Evolutionary conservation across 257 asterid species (phyloP), one percentile per base, ranked within the genome.

Genomic region (Solanum appendiculatum): DNA sequence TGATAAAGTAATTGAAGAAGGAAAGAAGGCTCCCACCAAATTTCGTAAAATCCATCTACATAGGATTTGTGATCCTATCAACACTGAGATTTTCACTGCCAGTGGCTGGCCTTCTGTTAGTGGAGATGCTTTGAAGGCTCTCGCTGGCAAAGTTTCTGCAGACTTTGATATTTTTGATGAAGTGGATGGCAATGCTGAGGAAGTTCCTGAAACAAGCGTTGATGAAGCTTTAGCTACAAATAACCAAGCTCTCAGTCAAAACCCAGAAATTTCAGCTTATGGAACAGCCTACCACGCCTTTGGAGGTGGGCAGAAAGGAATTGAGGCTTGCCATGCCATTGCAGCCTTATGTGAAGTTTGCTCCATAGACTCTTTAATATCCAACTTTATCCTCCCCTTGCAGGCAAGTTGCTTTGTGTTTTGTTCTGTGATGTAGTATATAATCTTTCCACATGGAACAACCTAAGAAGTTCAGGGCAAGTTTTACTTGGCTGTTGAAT

Each of bases 41-140:
- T 90, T 25, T 86, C 93, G 97, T n/a, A 95, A 93, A 88, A 97
- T 97, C 90, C 88, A 86, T 75, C 90, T 97, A 89, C 92, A 92
- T 69, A 97, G 93, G 89, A 90, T 94, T 86, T 92, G 89, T 80
- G 92, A 90, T 82, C 85, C 87, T 72, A 87, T 93, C 27, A 91
- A 89, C 91, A 81, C 95, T 51, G 98, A 95, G 83, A 92, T 94
- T 90, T 96, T 88, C 91, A 97, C 99, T 16, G 93, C 96, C 46
- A 95, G 98, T 86, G 99, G 99, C 82, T 97, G 99, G 99, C 99
- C 99, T 82, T 96, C 99, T 74, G 93, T 93, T 70, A 89, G 98
- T 86, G 99, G 98, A 60, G 96, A 92, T 90, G 94, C 91, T 90
- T 91, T 97, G 90, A 97, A 91, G 91, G 88, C 84, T 89, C 96